phyloP scores from a whole-genome alignment of 371 early-diverging fungal genomes.

The Astathelohania contejeani region DNA sequence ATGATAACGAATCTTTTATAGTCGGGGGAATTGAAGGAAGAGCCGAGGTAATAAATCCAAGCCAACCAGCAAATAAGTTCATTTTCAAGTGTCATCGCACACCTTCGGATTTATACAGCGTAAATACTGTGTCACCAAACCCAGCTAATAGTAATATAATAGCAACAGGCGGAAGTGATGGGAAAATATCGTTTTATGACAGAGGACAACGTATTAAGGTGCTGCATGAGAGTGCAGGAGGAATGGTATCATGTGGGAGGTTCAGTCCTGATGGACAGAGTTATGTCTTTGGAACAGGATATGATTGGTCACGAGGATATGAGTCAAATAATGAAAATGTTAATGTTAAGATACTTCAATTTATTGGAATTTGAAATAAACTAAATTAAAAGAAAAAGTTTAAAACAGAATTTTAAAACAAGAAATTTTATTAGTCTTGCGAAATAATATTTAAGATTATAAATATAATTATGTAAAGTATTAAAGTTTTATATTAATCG shows the following conservation, averaged over 20 bases:
- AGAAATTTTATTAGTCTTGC: too few species aligned
- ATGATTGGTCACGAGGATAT: constrained; percentile 51
- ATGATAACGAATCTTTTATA: constrained; percentile 21
- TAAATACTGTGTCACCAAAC: constrained; percentile 39
- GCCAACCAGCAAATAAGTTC: constrained; percentile 6
- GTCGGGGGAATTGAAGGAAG: constrained; percentile 49
- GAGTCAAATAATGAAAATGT: too few species aligned
- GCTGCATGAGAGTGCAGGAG: constrained; percentile 16
- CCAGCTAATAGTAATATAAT: constrained; percentile 33
- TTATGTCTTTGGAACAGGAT: constrained; percentile 42
- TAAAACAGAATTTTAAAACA: too few species aligned
- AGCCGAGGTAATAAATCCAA: constrained; percentile 30
- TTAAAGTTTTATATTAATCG: too few species aligned
- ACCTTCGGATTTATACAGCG: constrained; percentile 35
- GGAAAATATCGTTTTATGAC: constrained; percentile 38
- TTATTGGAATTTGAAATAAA: too few species aligned
- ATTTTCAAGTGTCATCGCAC: constrained; percentile 40
- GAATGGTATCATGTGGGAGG: constrained; percentile 34
- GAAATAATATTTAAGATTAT: too few species aligned
- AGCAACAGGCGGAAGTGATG: constrained; percentile 43
- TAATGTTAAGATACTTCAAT: too few species aligned
- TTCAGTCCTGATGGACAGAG: constrained; percentile 33
- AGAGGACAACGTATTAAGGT: constrained; percentile 25
- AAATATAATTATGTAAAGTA: too few species aligned
- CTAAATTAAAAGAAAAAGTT: too few species aligned